Evolutionary conservation across 768 basidiomycete genomes (phyloP).

Genomic region (Dentipellis sp.): DNA sequence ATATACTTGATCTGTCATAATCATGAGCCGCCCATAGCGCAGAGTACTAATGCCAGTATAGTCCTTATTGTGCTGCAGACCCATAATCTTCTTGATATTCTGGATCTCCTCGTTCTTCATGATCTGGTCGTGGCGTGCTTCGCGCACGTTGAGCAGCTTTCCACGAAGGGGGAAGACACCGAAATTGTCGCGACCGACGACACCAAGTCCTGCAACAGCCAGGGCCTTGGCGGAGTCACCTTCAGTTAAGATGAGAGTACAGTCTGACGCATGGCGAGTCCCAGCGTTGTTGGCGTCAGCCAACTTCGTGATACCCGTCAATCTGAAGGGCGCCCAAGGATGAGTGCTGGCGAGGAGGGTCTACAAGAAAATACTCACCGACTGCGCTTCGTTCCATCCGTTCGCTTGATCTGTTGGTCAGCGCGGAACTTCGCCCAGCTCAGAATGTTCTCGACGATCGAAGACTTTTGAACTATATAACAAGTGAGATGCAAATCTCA

Average conservation of each 20-base stretch:
- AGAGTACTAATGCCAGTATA: constrained; percentile 61
- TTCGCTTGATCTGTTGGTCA: constrained; percentile 92
- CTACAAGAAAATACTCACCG: constrained; percentile 37
- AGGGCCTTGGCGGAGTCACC: constrained; percentile 98
- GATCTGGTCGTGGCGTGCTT: constrained; percentile 92
- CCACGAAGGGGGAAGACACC: constrained; percentile 98
- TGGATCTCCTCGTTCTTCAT: constrained; percentile 98
- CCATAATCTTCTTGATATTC: constrained; percentile 97
- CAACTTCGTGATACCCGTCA: constrained; percentile 87
- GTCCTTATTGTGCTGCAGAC: constrained; percentile 88
- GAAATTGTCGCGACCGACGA: constrained; percentile 93
- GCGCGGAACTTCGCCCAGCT: constrained; percentile 98
- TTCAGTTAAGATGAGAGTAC: constrained; percentile 96
- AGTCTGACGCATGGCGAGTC: constrained; percentile 65
- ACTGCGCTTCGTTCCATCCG: constrained; percentile 84
- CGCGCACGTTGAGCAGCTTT: constrained; percentile 94
- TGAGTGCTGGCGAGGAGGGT: background rate
- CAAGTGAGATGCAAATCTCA: background rate
- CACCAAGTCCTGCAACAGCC: constrained; percentile 88
- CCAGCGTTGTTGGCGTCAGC: constrained; percentile 98
- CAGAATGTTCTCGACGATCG: constrained; percentile 85
- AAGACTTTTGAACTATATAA: constrained; percentile 67
- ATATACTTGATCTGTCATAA: constrained; percentile 97
- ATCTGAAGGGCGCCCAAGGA: constrained; percentile 31
- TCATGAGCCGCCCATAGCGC: constrained; percentile 94